Evolutionary conservation across 805 yeast species (phyloP), one percentile per base, ranked within the genome.

Genomic region (Candida golubevii): DNA sequence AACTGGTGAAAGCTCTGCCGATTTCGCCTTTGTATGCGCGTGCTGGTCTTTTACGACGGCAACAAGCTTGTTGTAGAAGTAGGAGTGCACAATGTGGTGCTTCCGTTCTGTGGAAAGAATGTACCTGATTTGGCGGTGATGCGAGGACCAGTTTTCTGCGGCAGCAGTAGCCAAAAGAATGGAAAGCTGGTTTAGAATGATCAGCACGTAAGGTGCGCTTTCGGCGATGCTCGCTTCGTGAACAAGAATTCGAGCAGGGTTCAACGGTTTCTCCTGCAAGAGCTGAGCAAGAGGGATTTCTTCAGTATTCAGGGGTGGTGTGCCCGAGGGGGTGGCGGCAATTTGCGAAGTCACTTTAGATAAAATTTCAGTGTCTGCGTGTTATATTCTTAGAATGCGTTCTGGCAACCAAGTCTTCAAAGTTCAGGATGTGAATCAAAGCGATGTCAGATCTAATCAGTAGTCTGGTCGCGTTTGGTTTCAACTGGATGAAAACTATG

Each of bases 101-200:
- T 28, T 35, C 29, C 45, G 38, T 42, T 50, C 54, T 31, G 50
- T 46, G 38, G 39, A 35, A 44, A 77, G 56, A 27, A 82, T 71
- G 51, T 65, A 67, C 44, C 71, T 67, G 56, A 81, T 78, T 56
- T 81, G 78, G 33, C 58, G 53, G 39, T 61, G 56, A 26, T 72
- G 65, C 15, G 62, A 47, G 23, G 62, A 64, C 56, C 73, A 68
- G 59, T 72, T 74, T 18, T 62, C 61, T 23, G 62, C 61, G 29
- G 67, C 59, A 48, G 74, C 62, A 18, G 77, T 71, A 33, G 77
- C 65, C 39, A 75, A 63, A 39, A 81, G 62, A 39, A 82, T 67
- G 14, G 77, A 69, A 35, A 83, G 57, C 61, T 83, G 88, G 31
- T 80, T 74, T 46, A 72, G 57, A 36, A 74, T 62, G 41, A 77